These are phyloP conservation scores for Musa beccarii DNA, from an alignment of 176 grass and related monocot species.

Conservation along the genomic window DNA sequence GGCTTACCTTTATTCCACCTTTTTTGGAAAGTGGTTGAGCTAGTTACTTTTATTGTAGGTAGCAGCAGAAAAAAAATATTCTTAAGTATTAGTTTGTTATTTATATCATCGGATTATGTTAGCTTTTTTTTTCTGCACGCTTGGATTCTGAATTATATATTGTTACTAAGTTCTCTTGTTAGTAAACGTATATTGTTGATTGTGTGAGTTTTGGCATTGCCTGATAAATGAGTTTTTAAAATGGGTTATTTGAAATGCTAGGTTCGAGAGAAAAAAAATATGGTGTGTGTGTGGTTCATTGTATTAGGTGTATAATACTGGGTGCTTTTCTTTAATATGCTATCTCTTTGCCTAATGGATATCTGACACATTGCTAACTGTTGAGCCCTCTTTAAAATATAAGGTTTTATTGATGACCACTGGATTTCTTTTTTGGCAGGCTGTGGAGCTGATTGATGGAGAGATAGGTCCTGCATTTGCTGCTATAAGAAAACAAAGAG, in stretches of 20 bases:
- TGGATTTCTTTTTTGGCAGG: constrained; percentile 21
- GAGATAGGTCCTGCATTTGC: constrained; percentile 65
- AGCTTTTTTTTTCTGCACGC: not conserved
- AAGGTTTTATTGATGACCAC: not conserved
- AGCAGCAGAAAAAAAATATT: too few species aligned
- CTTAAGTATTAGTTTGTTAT: too few species aligned
- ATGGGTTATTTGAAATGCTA: not conserved
- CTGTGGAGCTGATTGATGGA: constrained; percentile 85
- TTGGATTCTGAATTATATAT: not conserved
- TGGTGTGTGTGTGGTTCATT: too few species aligned
- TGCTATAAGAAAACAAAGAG: constrained; percentile 70
- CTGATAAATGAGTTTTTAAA: not conserved
- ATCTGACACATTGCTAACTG: not conserved
- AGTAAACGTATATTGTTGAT: not conserved
- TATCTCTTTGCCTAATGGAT: not conserved
- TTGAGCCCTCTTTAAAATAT: not conserved
- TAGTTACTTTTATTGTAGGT: too few species aligned
- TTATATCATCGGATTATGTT: not conserved
- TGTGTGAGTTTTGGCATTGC: too few species aligned
- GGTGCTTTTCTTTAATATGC: not conserved
- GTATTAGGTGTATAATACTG: not conserved
- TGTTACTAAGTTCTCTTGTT: not conserved
- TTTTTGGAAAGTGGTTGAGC: too few species aligned
- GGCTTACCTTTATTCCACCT: too few species aligned
- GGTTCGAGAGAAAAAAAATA: not conserved